These are phyloP conservation scores for Wickerhamiella kazuoi DNA, from an alignment of 805 yeast species.

Conservation along the genomic window DNA sequence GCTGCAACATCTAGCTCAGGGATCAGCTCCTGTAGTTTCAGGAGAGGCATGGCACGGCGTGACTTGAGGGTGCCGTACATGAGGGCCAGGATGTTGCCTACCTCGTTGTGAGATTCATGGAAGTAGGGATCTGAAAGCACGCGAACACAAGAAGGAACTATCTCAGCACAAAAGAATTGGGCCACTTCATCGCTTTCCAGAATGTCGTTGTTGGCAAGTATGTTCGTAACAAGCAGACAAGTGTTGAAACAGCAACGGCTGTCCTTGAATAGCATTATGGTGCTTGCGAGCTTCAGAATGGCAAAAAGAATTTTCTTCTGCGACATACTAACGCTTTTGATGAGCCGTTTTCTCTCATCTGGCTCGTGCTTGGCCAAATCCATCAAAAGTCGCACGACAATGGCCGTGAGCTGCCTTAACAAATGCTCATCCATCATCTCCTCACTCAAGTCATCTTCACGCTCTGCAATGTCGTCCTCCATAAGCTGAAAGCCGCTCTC, in stretches of 20 bases:
- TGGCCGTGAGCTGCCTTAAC: slow-evolving; percentile 81
- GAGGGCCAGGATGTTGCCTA: slow-evolving; percentile 72
- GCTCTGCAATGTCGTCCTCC: slow-evolving; percentile 26
- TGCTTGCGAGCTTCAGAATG: slow-evolving; percentile 53
- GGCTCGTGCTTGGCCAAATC: slow-evolving; percentile 37
- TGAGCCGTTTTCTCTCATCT: slow-evolving; percentile 33
- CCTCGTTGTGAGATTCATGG: slow-evolving; percentile 77
- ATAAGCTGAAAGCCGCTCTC: slow-evolving; percentile 26
- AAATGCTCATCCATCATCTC: slow-evolving; percentile 97
- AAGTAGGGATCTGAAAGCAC: slow-evolving; percentile 60
- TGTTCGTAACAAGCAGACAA: slow-evolving; percentile 57
- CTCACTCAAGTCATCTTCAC: slow-evolving; percentile 67
- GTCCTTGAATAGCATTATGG: slow-evolving; percentile 67
- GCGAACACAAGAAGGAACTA: slow-evolving; percentile 50
- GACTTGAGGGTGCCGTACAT: slow-evolving; percentile 57
- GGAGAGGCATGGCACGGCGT: slow-evolving; percentile 51
- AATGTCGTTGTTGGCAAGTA: slow-evolving; percentile 40
- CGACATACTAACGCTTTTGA: slow-evolving; percentile 47
- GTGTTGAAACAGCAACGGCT: slow-evolving; percentile 87
- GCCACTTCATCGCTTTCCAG: slow-evolving; percentile 62
- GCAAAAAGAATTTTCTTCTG: slow-evolving; percentile 58
- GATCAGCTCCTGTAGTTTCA: slow-evolving; percentile 35
- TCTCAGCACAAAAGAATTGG: slow-evolving; percentile 40
- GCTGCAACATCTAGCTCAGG: slow-evolving; percentile 34
- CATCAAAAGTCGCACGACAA: slow-evolving; percentile 69